Conservation (phyloP, 2,329 filamentous ascomycete species). For the Fusarium equiseti region DNA sequence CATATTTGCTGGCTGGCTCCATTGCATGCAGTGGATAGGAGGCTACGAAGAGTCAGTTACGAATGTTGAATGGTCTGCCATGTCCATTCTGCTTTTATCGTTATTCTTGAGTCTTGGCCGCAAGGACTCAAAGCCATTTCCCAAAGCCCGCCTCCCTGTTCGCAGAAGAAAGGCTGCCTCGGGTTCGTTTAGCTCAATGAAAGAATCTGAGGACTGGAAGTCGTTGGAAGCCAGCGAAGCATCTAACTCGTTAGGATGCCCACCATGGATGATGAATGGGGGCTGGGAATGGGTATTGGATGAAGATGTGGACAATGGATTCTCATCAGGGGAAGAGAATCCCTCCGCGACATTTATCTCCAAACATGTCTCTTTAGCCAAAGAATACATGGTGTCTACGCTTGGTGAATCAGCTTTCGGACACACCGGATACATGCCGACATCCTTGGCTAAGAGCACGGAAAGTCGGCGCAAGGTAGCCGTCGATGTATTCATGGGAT, state of each 20-base stretch:
- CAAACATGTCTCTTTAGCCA: slow-evolving; percentile 68
- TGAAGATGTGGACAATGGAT: slow-evolving; percentile 57
- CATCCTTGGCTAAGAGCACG: slow-evolving; percentile 63
- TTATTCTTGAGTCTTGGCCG: slow-evolving; percentile 71
- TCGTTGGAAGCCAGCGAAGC: slow-evolving; percentile 61
- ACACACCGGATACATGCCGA: slow-evolving; percentile 73
- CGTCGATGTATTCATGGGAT: slow-evolving; percentile 76
- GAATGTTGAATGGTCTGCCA: slow-evolving; percentile 76
- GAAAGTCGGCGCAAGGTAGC: slow-evolving; percentile 71
- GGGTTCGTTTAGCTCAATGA: slow-evolving; percentile 53
- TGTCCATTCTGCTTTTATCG: slow-evolving; percentile 72
- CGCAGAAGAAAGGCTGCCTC: slow-evolving; percentile 52
- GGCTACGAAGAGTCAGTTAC: slow-evolving; percentile 59
- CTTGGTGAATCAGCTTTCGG: slow-evolving; percentile 68
- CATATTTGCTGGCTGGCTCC: slow-evolving; percentile 78
- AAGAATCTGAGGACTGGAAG: slow-evolving; percentile 60
- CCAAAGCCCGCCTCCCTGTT: slow-evolving; percentile 46
- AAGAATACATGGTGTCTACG: slow-evolving; percentile 72
- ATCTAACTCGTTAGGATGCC: slow-evolving; percentile 62
- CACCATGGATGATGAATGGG: slow-evolving; percentile 70
- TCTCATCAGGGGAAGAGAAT: slow-evolving; percentile 43
- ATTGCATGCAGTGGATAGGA: slow-evolving; percentile 76
- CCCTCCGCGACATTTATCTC: slow-evolving; percentile 58
- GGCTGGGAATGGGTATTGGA: slow-evolving; percentile 81
- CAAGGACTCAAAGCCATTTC: slow-evolving; percentile 45